phyloP scores from a whole-genome alignment of 2,329 filamentous ascomycete genomes.

The Colletotrichum viniferum region DNA sequence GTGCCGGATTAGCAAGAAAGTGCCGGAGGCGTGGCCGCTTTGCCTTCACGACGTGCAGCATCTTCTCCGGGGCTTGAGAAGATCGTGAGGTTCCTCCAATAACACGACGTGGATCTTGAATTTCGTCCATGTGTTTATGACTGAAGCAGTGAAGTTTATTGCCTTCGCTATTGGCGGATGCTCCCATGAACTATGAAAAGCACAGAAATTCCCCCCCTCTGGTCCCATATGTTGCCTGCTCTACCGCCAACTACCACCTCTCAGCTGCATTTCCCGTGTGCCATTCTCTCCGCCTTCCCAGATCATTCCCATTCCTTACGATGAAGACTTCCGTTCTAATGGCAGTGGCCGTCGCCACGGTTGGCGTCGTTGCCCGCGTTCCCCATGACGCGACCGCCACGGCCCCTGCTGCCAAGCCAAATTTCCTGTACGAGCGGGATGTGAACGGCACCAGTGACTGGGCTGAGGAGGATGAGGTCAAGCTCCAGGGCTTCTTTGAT shows the following conservation, averaged over 20 bases:
- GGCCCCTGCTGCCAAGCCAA: neutral
- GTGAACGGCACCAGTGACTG: neutral
- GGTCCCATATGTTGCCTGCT: neutral
- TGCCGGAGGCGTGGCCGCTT: neutral
- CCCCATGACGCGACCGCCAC: neutral
- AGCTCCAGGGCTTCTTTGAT: too few relatives aligned
- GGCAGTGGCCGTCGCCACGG: neutral
- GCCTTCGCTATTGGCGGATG: neutral
- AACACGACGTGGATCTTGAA: neutral
- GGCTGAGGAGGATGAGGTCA: neutral
- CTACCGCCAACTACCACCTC: neutral
- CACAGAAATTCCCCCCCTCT: fast-evolving
- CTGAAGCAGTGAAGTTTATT: neutral
- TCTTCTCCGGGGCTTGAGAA: neutral
- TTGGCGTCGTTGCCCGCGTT: neutral
- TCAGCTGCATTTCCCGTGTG: neutral
- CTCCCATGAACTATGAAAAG: neutral
- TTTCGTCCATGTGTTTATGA: neutral
- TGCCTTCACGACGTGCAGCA: neutral
- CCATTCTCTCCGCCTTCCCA: neutral
- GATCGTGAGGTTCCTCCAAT: neutral
- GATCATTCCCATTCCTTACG: neutral
- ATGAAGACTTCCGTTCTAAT: neutral
- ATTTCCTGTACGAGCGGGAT: neutral
- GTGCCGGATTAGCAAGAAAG: neutral